These are phyloP conservation scores for Coriolopsis trogii DNA, from an alignment of 1,284 basidiomycete species.

Conservation along the genomic window DNA sequence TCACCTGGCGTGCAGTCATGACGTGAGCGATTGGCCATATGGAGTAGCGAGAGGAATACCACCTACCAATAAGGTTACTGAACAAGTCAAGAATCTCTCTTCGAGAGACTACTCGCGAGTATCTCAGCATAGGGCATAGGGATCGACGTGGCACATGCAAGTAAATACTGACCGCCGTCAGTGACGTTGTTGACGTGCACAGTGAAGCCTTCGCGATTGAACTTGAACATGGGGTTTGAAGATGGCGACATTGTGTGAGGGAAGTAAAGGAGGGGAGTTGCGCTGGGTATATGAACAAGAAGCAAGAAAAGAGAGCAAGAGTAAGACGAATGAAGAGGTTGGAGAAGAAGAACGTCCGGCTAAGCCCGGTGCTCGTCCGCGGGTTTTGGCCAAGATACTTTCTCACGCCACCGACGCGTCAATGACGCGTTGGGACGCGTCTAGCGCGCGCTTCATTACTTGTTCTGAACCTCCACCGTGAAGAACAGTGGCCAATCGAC, in stretches of 20 bases:
- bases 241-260: conserved; percentile 23
- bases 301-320: conserved; percentile 26
- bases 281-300: conserved; percentile 19
- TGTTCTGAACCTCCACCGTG: background rate
- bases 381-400: conserved; percentile 12
- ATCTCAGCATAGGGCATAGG: background rate
- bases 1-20: too few relatives aligned
- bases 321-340: conserved; percentile 19
- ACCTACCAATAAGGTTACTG: conserved; percentile 60
- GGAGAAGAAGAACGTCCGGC: conserved; percentile 28
- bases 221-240: conserved; percentile 37
- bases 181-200: conserved; percentile 49
- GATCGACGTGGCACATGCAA: too few relatives aligned
- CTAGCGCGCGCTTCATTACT: conserved; percentile 3
- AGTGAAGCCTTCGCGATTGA: conserved; percentile 39
- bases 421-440: conserved; percentile 10
- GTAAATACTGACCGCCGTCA: conserved; percentile 42
- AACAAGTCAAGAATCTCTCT: conserved; percentile 60
- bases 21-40: conserved; percentile 2
- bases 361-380: conserved; percentile 16
- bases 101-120: conserved; percentile 41
- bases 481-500: too few relatives aligned
- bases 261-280: conserved; percentile 15
- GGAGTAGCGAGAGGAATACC: background rate
- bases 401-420: conserved; percentile 32